Evolutionary conservation across 768 basidiomycete genomes (phyloP), one percentile per base, ranked within the genome.

Genomic region (Agrocybe pediades): DNA sequence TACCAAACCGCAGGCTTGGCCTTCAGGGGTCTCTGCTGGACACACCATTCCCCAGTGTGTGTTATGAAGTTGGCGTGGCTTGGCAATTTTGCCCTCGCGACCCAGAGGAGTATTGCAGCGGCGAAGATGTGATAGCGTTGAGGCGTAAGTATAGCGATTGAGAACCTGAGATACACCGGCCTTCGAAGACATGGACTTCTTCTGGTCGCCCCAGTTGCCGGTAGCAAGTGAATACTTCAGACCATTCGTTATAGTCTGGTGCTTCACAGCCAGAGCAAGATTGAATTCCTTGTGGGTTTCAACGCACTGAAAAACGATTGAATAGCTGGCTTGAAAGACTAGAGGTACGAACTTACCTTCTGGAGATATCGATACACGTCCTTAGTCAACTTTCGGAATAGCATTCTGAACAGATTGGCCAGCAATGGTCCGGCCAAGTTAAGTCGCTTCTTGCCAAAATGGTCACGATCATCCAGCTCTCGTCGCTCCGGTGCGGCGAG

Each of bases 31-130:
- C 71, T 99, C 97, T 33, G 97, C 97, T 40, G 97, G 97, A 67
- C 97, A 99, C 17, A 99, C 97, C 97, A 99, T 98, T 30, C 97
- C 97, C 97, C 97, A 99, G 64, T 99, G 97, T 0, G 97, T 98
- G 65, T 99, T 99, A 71, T 99, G 97, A 51, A 99, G 77, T 64
- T 99, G 97, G 63, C 97, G 97, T 52, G 97, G 97, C 69, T 98
- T 98, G 42, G 97, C 97, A 55, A 98, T 98, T 75, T 99, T 99
- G 52, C 95, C 95, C 70, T 98, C 97, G 54, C 97, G 89, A 51
- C 97, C 97, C 45, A 99, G 84, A 2, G 97, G 97, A 0, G 97
- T 98, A 69, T 99, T 99, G 67, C 93, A 95, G 24, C 97, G 92
- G 66, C 97, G 96, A 63, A 99, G 73, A 78, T 99, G 97, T 2